Evolutionary conservation across 306 rosid species (phyloP).

Genomic region (Albizia julibrissin): DNA sequence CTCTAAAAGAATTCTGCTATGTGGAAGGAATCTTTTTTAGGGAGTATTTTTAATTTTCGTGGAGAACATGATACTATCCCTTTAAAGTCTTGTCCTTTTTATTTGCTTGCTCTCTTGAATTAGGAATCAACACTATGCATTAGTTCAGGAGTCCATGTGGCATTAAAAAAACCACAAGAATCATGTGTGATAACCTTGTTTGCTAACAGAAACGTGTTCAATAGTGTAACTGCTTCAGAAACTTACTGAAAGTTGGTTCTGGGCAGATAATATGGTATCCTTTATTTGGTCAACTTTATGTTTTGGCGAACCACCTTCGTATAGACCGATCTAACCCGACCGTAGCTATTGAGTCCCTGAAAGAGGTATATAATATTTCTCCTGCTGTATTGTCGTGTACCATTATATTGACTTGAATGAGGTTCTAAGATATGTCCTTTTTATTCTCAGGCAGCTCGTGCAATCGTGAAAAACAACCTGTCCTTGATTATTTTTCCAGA

Average conservation of each 20-base stretch:
- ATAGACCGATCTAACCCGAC: slow-evolving; percentile 65
- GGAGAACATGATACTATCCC: background rate
- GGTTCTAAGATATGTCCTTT: slow-evolving; percentile 25
- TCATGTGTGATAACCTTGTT: background rate
- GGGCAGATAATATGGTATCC: slow-evolving; percentile 71
- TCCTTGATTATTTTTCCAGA: slow-evolving; percentile 63
- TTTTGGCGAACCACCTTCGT: slow-evolving; percentile 71
- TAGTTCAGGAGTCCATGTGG: background rate
- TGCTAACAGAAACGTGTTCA: slow-evolving; percentile 19
- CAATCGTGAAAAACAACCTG: slow-evolving; percentile 46
- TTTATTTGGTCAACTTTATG: slow-evolving; percentile 65
- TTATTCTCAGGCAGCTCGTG: slow-evolving; percentile 49
- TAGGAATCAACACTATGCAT: background rate
- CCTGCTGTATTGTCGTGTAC: slow-evolving; percentile 1
- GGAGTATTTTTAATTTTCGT: background rate
- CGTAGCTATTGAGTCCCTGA: slow-evolving; percentile 57
- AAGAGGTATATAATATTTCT: slow-evolving; percentile 40
- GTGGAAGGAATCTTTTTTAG: background rate
- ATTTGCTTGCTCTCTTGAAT: background rate
- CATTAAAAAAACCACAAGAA: background rate
- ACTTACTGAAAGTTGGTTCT: slow-evolving; percentile 10
- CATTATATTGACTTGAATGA: background rate
- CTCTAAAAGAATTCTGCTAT: background rate
- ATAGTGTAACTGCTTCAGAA: slow-evolving; percentile 14
- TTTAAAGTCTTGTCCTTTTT: background rate